Percentiles rank a stretch among this genome's conserved stretches.
phyloP scores from a whole-genome alignment of 2,329 filamentous ascomycete species.

The Stachybotrys chartarum region DNA sequence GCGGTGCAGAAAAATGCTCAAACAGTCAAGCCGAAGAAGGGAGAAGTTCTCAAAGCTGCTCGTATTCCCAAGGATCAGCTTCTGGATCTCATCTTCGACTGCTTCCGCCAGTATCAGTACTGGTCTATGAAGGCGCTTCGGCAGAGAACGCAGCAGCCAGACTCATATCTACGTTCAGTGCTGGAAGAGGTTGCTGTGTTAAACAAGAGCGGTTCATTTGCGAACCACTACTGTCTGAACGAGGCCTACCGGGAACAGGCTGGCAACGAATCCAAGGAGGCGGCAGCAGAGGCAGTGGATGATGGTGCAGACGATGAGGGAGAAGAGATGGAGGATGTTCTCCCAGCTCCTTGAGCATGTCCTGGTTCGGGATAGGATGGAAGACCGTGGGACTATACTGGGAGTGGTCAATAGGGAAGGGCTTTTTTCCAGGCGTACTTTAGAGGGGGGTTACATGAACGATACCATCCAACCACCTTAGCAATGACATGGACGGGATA shows the following conservation, averaged over 20 bases:
- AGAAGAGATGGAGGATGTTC: constrained; percentile 75
- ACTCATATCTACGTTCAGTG: constrained; percentile 83
- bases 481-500: background rate
- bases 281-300: constrained; percentile 48
- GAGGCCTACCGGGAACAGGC: constrained; percentile 39
- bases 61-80: constrained; percentile 87
- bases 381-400: background rate
- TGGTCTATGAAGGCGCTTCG: constrained; percentile 92
- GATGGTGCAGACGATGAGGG: constrained; percentile 61
- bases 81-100: constrained; percentile 73
- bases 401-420: background rate
- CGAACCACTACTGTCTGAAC: constrained; percentile 78
- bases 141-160: constrained; percentile 72
- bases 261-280: constrained; percentile 40
- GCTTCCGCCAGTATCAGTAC: constrained; percentile 81
- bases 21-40: constrained; percentile 50
- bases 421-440: background rate
- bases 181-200: constrained; percentile 77
- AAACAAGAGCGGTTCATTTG: constrained; percentile 76
- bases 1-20: constrained; percentile 42
- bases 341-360: constrained; percentile 20
- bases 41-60: constrained; percentile 72
- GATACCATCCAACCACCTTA: background rate
- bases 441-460: background rate
- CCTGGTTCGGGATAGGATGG: too few species aligned